These are phyloP conservation scores for Auricularia auricula-judae DNA, from an alignment of 768 basidiomycete species.

Conservation along the genomic window DNA sequence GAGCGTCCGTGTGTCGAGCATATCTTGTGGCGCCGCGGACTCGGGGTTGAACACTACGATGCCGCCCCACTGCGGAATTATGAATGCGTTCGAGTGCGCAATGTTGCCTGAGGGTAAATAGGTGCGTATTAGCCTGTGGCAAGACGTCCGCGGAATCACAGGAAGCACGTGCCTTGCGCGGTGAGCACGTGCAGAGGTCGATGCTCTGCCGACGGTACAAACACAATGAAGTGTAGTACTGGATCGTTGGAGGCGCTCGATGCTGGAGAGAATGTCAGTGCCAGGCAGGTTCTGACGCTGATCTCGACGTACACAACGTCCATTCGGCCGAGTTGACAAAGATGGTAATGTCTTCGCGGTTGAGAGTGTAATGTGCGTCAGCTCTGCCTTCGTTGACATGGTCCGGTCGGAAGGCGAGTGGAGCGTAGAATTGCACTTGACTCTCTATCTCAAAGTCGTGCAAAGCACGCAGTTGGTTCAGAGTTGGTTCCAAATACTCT, in stretches of 20 bases:
- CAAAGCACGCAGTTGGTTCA: constrained; percentile 46
- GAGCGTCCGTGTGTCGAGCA: constrained; percentile 22
- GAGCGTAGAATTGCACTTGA: constrained; percentile 87
- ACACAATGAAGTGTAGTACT: constrained; percentile 85
- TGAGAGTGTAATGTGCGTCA: constrained; percentile 40
- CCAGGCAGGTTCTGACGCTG: background rate
- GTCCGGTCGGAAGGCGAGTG: constrained; percentile 66
- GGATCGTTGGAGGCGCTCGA: constrained; percentile 90
- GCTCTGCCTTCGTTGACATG: constrained; percentile 22
- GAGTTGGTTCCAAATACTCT: constrained; percentile 65
- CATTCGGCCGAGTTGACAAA: constrained; percentile 96
- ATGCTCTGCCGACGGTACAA: constrained; percentile 62
- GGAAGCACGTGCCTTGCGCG: constrained; percentile 28
- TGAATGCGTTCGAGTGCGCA: constrained; percentile 55
- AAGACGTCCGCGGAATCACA: too few species aligned
- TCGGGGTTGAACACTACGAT: constrained; percentile 67
- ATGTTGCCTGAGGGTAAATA: constrained; percentile 29
- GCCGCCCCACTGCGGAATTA: constrained; percentile 90
- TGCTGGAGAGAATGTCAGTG: constrained; percentile 35
- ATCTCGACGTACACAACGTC: constrained; percentile 59
- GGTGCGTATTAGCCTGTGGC: background rate
- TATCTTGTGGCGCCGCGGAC: constrained; percentile 10
- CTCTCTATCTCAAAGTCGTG: constrained; percentile 94
- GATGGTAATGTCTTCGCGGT: constrained; percentile 75
- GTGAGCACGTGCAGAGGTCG: constrained; percentile 62